phyloP scores from a whole-genome alignment of 2,329 filamentous ascomycete genomes.

The Trichoderma koningii region DNA sequence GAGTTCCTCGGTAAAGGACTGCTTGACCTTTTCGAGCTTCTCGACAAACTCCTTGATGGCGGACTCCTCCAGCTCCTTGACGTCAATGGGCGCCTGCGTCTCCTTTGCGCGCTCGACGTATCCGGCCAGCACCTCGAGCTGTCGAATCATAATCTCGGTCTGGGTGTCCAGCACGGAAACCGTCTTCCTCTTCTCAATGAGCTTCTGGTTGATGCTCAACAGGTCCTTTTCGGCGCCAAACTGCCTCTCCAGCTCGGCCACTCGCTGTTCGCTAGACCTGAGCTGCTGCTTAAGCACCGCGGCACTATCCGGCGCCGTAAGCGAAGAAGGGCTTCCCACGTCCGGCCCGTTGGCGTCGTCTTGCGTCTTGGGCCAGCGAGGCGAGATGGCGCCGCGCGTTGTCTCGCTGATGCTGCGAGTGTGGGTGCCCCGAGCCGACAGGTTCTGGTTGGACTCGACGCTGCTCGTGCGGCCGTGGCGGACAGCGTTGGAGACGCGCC shows the following conservation, averaged over 20 bases:
- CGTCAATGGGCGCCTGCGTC: slow-evolving; percentile 75
- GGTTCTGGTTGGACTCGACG: slow-evolving; percentile 56
- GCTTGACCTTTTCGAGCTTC: slow-evolving; percentile 64
- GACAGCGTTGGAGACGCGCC: slow-evolving; percentile 88
- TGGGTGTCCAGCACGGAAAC: slow-evolving; percentile 93
- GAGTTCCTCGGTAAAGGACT: slow-evolving; percentile 58
- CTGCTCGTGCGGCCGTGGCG: slow-evolving; percentile 90
- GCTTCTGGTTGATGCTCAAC: slow-evolving; percentile 80
- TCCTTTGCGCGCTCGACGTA: slow-evolving; percentile 87
- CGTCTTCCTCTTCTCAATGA: slow-evolving; percentile 91
- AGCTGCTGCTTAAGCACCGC: slow-evolving; percentile 72
- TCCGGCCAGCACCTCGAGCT: slow-evolving; percentile 85
- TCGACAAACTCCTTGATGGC: slow-evolving; percentile 91
- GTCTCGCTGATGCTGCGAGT: slow-evolving; percentile 67
- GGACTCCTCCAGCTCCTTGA: slow-evolving; percentile 80
- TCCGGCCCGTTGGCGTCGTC: slow-evolving; percentile 59
- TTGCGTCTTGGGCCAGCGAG: slow-evolving; percentile 71
- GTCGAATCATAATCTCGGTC: slow-evolving; percentile 91
- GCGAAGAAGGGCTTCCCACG: slow-evolving; percentile 71
- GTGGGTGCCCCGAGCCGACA: slow-evolving; percentile 50
- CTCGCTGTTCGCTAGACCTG: slow-evolving; percentile 77
- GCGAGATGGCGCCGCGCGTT: slow-evolving; percentile 64
- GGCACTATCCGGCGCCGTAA: slow-evolving; percentile 66
- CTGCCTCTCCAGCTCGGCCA: slow-evolving; percentile 83
- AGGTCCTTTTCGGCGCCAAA: slow-evolving; percentile 66